A percentile compares a stretch with the other conserved stretches of the same genome.
phyloP scores from a whole-genome alignment of 345 rosid genomes.

The Eucalyptus tenuipes region DNA sequence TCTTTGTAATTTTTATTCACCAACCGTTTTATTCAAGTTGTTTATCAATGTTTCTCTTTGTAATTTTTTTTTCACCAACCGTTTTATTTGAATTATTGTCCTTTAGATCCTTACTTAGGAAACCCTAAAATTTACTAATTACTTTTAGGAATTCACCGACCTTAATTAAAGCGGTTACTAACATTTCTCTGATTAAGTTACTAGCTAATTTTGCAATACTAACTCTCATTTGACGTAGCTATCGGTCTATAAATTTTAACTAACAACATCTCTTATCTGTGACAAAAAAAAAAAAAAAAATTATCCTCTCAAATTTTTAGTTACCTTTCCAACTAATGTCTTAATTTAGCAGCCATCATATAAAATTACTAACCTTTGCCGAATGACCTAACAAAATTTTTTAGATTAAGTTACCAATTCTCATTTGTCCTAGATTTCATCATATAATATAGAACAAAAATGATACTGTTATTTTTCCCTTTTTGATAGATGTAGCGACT shows the following conservation, averaged over 20 bases:
- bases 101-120: neutral
- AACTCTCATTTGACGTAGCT: neutral
- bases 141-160: neutral
- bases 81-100: neutral
- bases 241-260: neutral
- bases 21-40: neutral
- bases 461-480: neutral
- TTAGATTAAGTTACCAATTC: neutral
- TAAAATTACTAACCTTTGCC: neutral
- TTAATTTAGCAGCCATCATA: neutral
- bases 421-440: neutral
- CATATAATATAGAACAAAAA: neutral
- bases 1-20: neutral
- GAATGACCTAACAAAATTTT: neutral
- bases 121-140: neutral
- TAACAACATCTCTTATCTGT: neutral
- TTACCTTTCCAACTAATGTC: neutral
- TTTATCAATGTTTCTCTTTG: neutral
- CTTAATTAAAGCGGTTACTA: no score
- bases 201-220: neutral
- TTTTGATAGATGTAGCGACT: neutral
- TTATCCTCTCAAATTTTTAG: rapidly evolving
- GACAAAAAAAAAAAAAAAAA: neutral
- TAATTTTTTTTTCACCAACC: neutral
- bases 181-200: neutral